Evolutionary conservation across 1,284 basidiomycete genomes (phyloP).

Genomic region (Leccinum subrobustum): DNA sequence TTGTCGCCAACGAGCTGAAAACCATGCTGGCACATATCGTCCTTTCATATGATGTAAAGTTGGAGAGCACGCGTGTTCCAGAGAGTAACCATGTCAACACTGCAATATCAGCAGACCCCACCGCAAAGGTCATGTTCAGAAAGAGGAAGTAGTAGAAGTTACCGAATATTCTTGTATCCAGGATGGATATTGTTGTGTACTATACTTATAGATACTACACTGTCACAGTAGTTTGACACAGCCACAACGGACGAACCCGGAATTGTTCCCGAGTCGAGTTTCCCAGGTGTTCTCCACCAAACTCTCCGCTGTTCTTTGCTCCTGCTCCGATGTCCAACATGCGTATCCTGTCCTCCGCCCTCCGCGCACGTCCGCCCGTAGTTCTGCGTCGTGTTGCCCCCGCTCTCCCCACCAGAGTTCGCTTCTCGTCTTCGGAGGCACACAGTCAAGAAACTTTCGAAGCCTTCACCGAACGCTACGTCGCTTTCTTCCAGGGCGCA

Average conservation of each 20-base stretch:
- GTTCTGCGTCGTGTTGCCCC: conserved; percentile 40
- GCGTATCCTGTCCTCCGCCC: conserved; percentile 53
- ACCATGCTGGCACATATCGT: conserved; percentile 30
- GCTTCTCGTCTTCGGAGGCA: conserved; percentile 38
- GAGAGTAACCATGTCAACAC: not conserved
- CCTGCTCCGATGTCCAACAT: conserved; percentile 28
- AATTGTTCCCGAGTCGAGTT: conserved; percentile 3
- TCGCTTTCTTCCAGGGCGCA: conserved; percentile 89
- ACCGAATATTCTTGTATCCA: not conserved
- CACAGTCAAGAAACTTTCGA: conserved; percentile 93
- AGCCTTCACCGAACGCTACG: conserved; percentile 91
- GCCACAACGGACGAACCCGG: conserved; percentile 19
- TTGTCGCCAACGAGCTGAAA: conserved; percentile 31
- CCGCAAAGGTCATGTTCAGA: conserved; percentile 10
- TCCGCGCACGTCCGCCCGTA: conserved; percentile 50
- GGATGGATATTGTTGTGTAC: too few relatives aligned
- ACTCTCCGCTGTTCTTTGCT: not conserved
- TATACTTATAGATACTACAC: too few relatives aligned
- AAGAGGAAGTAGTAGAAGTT: not conserved
- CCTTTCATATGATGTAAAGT: conserved; percentile 29
- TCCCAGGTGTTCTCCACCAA: conserved; percentile 7
- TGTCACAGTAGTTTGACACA: not conserved
- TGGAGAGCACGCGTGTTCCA: conserved; percentile 29
- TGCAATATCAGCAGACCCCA: not conserved
- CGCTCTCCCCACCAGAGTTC: conserved; percentile 45